Evolutionary conservation across 1,284 basidiomycete genomes (phyloP).

Genomic region (Cryptococcus depauperatus): DNA sequence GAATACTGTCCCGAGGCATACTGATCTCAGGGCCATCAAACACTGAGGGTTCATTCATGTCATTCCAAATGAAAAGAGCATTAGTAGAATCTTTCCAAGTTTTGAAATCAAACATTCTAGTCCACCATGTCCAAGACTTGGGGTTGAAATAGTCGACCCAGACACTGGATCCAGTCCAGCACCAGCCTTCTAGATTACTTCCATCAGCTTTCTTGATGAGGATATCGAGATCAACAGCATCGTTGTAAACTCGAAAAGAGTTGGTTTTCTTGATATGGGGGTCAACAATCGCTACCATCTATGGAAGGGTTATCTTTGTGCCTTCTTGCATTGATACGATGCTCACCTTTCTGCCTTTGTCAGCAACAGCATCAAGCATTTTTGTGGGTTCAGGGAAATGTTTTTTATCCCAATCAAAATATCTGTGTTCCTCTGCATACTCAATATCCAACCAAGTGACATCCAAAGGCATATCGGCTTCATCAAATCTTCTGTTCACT

Average conservation of each 20-base stretch:
- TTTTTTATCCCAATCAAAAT: constrained; percentile 93
- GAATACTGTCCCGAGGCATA: constrained; percentile 88
- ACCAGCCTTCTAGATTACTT: constrained; percentile 92
- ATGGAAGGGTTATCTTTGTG: constrained; percentile 3
- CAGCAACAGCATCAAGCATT: constrained; percentile 85
- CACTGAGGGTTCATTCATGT: constrained; percentile 99
- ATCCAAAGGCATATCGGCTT: constrained; percentile 89
- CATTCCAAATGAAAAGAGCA: constrained; percentile 89
- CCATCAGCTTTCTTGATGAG: constrained; percentile 76
- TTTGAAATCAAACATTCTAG: constrained; percentile 63
- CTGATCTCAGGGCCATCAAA: constrained; percentile 99
- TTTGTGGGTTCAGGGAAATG: constrained; percentile 87
- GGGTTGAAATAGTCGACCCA: constrained; percentile 99
- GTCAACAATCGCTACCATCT: constrained; percentile 97
- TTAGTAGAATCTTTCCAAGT: constrained; percentile 54
- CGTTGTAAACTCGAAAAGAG: constrained; percentile 75
- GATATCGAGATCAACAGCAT: constrained; percentile 69
- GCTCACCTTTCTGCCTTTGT: constrained; percentile 71
- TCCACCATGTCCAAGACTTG: constrained; percentile 85
- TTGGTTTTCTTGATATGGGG: constrained; percentile 84
- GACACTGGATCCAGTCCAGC: constrained; percentile 89
- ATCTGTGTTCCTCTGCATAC: constrained; percentile 87
- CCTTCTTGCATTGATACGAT: too few species aligned
- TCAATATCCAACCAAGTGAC: constrained; percentile 99
- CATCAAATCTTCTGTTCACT: constrained; percentile 84